A percentile compares a stretch with the other conserved stretches of the same genome.
phyloP scores from a whole-genome alignment of 78 protist species.

The Ministeria vibrans region DNA sequence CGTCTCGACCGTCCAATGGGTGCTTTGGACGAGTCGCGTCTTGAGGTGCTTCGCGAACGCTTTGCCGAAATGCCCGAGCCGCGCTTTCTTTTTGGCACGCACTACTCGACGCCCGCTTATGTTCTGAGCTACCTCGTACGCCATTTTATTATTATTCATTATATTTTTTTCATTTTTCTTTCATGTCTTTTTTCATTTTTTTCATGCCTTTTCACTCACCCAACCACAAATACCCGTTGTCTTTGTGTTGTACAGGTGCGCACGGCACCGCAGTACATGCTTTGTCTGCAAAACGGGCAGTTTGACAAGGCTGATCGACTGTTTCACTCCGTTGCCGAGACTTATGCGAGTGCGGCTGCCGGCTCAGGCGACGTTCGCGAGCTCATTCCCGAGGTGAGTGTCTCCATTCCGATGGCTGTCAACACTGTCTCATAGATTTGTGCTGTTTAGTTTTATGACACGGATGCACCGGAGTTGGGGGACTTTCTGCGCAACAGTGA shows the following conservation, averaged over 20 bases:
- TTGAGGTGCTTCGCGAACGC: conserved; percentile 40
- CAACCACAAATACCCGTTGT: too few species aligned
- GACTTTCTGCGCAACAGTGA: conserved; percentile 49
- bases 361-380: conserved; percentile 77
- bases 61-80: conserved; percentile 65
- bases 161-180: too few species aligned
- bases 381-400: conserved; percentile 84
- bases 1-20: conserved; percentile 87
- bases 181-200: too few species aligned
- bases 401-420: background rate
- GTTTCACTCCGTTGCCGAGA: conserved; percentile 71
- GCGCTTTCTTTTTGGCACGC: conserved; percentile 89
- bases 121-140: conserved; percentile 87
- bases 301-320: conserved; percentile 85
- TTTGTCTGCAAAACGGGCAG: conserved; percentile 78
- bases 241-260: too few species aligned
- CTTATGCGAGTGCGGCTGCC: conserved; percentile 58
- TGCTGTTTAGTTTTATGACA: too few species aligned
- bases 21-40: conserved; percentile 69
- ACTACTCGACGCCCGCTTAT: conserved; percentile 87
- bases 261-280: conserved; percentile 75
- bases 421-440: too few species aligned
- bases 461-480: conserved; percentile 25
- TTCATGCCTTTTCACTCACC: too few species aligned
- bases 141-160: too few species aligned